Evolutionary conservation across 225 moss, liverwort and hornwort species (phyloP).

Genomic region (Lunularia cruciata): DNA sequence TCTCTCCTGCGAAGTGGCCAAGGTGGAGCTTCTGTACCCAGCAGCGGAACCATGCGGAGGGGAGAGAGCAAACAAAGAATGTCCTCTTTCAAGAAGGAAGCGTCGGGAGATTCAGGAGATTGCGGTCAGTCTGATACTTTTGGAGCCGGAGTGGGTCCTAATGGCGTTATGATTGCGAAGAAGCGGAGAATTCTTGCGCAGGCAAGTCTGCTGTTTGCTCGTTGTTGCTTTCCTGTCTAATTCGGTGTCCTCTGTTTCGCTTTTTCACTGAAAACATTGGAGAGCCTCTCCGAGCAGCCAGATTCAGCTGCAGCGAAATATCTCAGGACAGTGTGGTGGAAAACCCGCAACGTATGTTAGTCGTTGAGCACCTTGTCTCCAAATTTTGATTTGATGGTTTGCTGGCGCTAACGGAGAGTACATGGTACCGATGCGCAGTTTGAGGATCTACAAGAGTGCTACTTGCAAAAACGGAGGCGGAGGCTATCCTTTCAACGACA

Average conservation of each 20-base stretch:
- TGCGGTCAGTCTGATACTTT: conserved; percentile 46
- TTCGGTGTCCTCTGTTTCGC: no score
- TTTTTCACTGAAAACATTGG: no score
- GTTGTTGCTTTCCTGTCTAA: background rate
- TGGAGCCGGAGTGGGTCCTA: conserved; percentile 35
- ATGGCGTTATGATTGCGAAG: conserved; percentile 64
- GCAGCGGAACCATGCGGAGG: conserved; percentile 37
- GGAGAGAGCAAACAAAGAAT: conserved; percentile 52
- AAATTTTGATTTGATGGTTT: no score
- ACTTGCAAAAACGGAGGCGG: conserved; percentile 74
- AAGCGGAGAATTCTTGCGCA: conserved; percentile 84
- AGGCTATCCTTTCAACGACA: conserved; percentile 53
- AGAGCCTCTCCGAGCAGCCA: no score
- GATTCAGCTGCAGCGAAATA: no score
- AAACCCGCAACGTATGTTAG: no score
- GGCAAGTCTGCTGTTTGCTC: conserved; percentile 39
- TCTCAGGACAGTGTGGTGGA: no score
- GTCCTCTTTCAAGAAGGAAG: conserved; percentile 49
- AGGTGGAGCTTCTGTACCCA: conserved; percentile 68
- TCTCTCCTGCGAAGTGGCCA: conserved; percentile 64
- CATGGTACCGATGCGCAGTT: conserved; percentile 47
- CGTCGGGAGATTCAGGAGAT: conserved; percentile 44
- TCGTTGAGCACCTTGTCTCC: no score
- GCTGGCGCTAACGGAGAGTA: no score
- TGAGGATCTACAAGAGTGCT: conserved; percentile 93